Evolutionary conservation across 2,329 filamentous ascomycete species (phyloP), one percentile per base, ranked within the genome.

Genomic region (Hypoxylon sp.): DNA sequence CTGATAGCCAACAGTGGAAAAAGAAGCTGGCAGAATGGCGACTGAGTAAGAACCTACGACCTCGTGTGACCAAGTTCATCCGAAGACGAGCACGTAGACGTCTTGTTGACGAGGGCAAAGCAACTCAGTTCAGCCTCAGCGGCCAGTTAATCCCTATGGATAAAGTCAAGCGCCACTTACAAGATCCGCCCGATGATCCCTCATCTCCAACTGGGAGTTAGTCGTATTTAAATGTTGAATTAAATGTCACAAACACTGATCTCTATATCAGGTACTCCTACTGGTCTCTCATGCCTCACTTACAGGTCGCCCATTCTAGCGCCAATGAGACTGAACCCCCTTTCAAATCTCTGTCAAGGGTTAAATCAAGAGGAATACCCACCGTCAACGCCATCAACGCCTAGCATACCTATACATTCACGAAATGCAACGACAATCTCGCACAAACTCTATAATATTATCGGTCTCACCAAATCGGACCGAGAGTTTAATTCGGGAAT

Each of bases 131-230:
- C 47, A 50, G 24, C 13, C 24, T 29, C n/a, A 8, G 27, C 15
- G 27, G 27, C 24, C 47, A 50, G 15, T 24, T 11, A 32, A 32
- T 50, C 27, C 47, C 47, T 5, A 50, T 50, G 24, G 47, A 50
- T 50, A 50, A 50, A 31, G 21, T 35, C 29, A 52, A 35, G 13
- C 48, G 48, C 10, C 48, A 52, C 29, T 52, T 52, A 17, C 27
- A 52, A 35, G 31, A 52, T 21, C 29, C 29, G 31, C 29, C 48
- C 11, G 8, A 52, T n/a, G 24, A 52, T 11, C 48, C 48, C 19
- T 19, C 48, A 21, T 52, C 48, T 19, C 48, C 48, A 17, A 52
- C 48, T 35, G 48, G 48, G 19, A 52, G 48, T 52, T 52, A 52
- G 48, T 52, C n/a, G 35, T 52, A 31, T 11, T 24, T 17, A 8